Percentiles rank a stretch among this genome's conserved stretches.
Evolutionary conservation across 306 rosid genomes (phyloP).

Genomic region (Cicer arietinum): DNA sequence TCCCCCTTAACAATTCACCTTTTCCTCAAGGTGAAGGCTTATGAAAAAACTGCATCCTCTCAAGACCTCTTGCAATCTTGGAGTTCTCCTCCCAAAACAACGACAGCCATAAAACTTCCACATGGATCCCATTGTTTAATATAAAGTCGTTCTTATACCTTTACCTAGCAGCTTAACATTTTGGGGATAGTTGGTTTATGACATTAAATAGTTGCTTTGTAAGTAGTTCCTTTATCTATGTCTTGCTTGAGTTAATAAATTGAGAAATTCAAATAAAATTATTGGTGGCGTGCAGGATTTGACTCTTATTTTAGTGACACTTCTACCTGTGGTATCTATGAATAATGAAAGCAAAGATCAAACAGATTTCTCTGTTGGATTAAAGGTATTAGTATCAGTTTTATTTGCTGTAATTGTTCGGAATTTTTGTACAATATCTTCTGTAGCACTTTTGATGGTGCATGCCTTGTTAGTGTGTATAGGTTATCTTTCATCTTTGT

Average conservation of each 20-base stretch:
- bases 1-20: too few species aligned
- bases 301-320: slow-evolving; percentile 71
- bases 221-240: slow-evolving; percentile 31
- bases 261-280: slow-evolving; percentile 15
- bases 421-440: slow-evolving; percentile 20
- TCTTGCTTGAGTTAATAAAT: slow-evolving; percentile 30
- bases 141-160: background rate
- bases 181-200: background rate
- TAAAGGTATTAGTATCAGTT: slow-evolving; percentile 63
- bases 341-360: slow-evolving; percentile 78
- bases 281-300: slow-evolving; percentile 69
- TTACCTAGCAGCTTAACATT: background rate
- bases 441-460: slow-evolving; percentile 22
- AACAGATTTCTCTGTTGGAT: slow-evolving; percentile 78
- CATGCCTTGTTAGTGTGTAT: background rate
- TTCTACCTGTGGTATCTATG: slow-evolving; percentile 77
- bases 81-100: too few species aligned
- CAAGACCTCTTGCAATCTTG: too few species aligned
- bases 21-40: too few species aligned
- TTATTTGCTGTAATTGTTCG: slow-evolving; percentile 40
- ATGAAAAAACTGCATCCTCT: too few species aligned
- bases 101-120: too few species aligned
- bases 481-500: slow-evolving; percentile 24
- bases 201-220: slow-evolving; percentile 19
- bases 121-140: background rate